phyloP scores from a whole-genome alignment of 805 yeast genomes.

The Spathaspora boniae region DNA sequence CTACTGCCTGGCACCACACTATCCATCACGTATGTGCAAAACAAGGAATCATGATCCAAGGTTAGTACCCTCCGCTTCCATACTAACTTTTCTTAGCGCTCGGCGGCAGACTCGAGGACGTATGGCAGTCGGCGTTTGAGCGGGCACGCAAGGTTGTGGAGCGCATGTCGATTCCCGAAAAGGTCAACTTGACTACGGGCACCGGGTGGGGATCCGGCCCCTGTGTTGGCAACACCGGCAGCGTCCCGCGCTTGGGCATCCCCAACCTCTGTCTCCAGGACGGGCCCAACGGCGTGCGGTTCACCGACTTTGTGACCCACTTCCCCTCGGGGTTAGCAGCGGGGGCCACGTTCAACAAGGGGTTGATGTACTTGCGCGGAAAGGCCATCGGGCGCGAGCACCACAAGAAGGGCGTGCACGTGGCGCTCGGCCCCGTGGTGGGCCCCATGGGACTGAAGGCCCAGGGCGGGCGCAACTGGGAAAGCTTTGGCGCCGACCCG shows the following conservation, averaged over 20 bases:
- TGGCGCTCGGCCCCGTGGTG: slow-evolving; percentile 53
- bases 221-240: slow-evolving; percentile 60
- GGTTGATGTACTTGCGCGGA: slow-evolving; percentile 50
- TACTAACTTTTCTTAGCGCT: slow-evolving; percentile 17
- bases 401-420: slow-evolving; percentile 51
- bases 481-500: slow-evolving; percentile 61
- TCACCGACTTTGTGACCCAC: slow-evolving; percentile 52
- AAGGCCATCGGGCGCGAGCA: slow-evolving; percentile 56
- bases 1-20: slow-evolving; percentile 28
- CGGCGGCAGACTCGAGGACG: slow-evolving; percentile 47
- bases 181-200: slow-evolving; percentile 61
- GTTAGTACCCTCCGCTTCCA: slow-evolving; percentile 2
- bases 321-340: slow-evolving; percentile 60
- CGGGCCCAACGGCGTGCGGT: slow-evolving; percentile 60
- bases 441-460: slow-evolving; percentile 64
- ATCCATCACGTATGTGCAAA: slow-evolving; percentile 35
- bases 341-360: slow-evolving; percentile 55
- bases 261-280: slow-evolving; percentile 58
- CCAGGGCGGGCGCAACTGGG: slow-evolving; percentile 65
- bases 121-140: slow-evolving; percentile 57
- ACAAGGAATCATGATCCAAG: neutral
- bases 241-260: slow-evolving; percentile 51
- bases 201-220: slow-evolving; percentile 64
- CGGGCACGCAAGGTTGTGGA: slow-evolving; percentile 54
- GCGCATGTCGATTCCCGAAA: slow-evolving; percentile 55